Conservation (phyloP, 805 yeast genomes). For the Wickerhamiella musiphila region DNA sequence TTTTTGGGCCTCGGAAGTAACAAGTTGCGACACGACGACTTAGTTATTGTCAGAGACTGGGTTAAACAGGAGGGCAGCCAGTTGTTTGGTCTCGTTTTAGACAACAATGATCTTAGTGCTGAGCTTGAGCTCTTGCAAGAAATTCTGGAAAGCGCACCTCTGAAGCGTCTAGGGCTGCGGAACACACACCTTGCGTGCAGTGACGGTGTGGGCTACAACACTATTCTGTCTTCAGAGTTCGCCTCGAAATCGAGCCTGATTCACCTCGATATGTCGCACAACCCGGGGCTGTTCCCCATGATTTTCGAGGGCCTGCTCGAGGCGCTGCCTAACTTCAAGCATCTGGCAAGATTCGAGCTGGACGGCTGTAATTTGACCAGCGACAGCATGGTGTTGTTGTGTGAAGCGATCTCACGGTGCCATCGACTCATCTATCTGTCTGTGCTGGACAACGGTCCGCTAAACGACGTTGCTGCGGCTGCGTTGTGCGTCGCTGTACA, state of each 20-base stretch:
- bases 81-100: slow-evolving; percentile 61
- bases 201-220: slow-evolving; percentile 19
- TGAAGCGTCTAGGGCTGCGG: slow-evolving; percentile 40
- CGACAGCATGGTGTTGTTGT: slow-evolving; percentile 38
- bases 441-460: slow-evolving; percentile 39
- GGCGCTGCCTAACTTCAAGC: slow-evolving; percentile 50
- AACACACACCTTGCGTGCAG: slow-evolving; percentile 8
- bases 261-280: slow-evolving; percentile 60
- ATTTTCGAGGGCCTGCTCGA: slow-evolving; percentile 39
- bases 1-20: slow-evolving; percentile 67
- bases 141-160: slow-evolving; percentile 24
- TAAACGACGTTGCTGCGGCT: slow-evolving; percentile 43
- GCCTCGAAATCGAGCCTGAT: slow-evolving; percentile 37
- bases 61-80: slow-evolving; percentile 25
- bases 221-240: slow-evolving; percentile 27
- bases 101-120: slow-evolving; percentile 48
- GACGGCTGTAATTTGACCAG: slow-evolving; percentile 48
- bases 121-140: slow-evolving; percentile 13
- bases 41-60: slow-evolving; percentile 43
- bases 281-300: slow-evolving; percentile 48
- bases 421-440: slow-evolving; percentile 50
- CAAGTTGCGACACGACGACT: slow-evolving; percentile 42
- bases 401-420: slow-evolving; percentile 57
- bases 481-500: slow-evolving; percentile 56
- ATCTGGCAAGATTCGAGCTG: slow-evolving; percentile 48